These are phyloP conservation scores for Lachnellula willkommii DNA, from an alignment of 2,329 filamentous ascomycete genomes.

Conservation along the genomic window DNA sequence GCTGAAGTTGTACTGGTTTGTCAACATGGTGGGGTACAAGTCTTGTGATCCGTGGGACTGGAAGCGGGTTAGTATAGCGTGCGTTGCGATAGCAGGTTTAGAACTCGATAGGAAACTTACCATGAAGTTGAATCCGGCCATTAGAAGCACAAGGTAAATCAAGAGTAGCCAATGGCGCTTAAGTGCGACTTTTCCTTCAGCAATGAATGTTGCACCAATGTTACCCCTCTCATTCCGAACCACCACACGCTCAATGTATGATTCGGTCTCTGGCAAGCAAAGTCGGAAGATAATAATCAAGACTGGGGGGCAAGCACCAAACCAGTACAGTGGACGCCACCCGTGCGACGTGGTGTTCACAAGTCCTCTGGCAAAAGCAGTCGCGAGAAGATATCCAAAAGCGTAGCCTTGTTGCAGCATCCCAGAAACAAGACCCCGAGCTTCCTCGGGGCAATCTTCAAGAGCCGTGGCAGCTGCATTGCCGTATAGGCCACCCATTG, in stretches of 20 bases:
- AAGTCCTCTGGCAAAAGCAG: conserved; percentile 60
- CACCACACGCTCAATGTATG: conserved; percentile 61
- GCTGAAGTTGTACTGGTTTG: conserved; percentile 46
- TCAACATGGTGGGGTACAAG: conserved; percentile 55
- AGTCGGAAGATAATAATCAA: conserved; percentile 76
- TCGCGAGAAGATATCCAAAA: conserved; percentile 73
- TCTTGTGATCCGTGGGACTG: conserved; percentile 40
- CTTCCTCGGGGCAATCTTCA: conserved; percentile 46
- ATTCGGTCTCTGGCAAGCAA: conserved; percentile 71
- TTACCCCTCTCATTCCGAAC: conserved; percentile 56
- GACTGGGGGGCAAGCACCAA: conserved; percentile 73
- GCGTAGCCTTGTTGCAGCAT: conserved; percentile 80
- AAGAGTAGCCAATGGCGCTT: conserved; percentile 76
- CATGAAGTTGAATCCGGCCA: conserved; percentile 93
- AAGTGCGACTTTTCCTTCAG: conserved; percentile 73
- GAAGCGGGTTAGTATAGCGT: not conserved
- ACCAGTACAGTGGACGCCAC: conserved; percentile 88
- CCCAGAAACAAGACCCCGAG: conserved; percentile 74
- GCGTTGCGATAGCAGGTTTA: conserved; percentile 44
- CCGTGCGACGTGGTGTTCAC: conserved; percentile 71
- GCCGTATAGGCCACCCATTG: conserved; percentile 77
- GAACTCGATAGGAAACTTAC: conserved; percentile 54
- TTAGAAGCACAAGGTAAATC: conserved; percentile 75
- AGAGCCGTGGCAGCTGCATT: conserved; percentile 75
- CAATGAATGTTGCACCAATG: conserved; percentile 62